Conservation (phyloP, 305 asterid genomes). For the Solanum hybrid region DNA sequence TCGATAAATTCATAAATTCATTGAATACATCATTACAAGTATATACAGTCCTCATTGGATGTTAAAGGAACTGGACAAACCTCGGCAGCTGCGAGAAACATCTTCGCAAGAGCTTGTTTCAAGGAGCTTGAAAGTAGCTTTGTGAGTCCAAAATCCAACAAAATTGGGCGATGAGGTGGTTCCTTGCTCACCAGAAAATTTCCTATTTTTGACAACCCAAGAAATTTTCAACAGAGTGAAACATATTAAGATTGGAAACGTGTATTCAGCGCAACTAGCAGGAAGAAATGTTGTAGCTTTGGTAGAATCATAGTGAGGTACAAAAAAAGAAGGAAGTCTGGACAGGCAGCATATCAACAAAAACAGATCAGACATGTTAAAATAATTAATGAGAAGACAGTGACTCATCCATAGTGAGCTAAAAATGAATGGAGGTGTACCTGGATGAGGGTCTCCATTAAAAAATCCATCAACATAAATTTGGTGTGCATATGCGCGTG, state of each 20-base stretch:
- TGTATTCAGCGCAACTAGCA: background rate
- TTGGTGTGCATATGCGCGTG: constrained; percentile 98
- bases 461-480: constrained; percentile 96
- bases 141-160: constrained; percentile 97
- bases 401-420: background rate
- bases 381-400: background rate
- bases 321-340: background rate
- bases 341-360: background rate
- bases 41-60: background rate
- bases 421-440: constrained; percentile 30
- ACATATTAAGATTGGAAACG: background rate
- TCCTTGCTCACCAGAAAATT: constrained; percentile 94
- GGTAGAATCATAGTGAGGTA: background rate
- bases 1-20: background rate
- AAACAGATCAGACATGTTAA: background rate
- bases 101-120: constrained; percentile 90
- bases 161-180: constrained; percentile 87
- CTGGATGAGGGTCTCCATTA: constrained; percentile 99
- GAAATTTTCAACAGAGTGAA: constrained; percentile 5
- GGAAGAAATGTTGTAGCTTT: background rate
- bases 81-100: constrained; percentile 98
- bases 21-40: background rate
- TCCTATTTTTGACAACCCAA: constrained; percentile 39
- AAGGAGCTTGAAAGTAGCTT: constrained; percentile 59
- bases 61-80: constrained; percentile 32